Evolutionary conservation across 1,284 basidiomycete genomes (phyloP).

Genomic region (Peniophora sp.): DNA sequence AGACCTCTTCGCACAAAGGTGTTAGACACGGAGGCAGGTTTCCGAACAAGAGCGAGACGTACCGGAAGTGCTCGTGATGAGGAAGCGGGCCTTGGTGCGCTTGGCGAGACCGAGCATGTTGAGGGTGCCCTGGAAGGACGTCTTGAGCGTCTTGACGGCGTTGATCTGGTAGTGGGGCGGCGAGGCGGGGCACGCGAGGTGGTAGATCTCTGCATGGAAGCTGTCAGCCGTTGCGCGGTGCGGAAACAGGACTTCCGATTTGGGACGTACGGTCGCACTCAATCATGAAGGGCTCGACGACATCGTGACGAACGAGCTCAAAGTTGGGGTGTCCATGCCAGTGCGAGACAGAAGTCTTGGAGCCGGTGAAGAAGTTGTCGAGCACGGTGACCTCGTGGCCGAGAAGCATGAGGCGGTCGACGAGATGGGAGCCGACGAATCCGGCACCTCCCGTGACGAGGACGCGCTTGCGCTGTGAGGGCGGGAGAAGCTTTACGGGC

Average conservation of each 20-base stretch:
- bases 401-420: constrained; percentile 94
- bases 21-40: constrained; percentile 1
- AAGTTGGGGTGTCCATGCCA: constrained; percentile 99
- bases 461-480: constrained; percentile 77
- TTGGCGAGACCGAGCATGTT: constrained; percentile 99
- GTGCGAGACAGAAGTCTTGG: constrained; percentile 89
- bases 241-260: constrained; percentile 1
- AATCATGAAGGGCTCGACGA: constrained; percentile 94
- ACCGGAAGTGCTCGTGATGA: constrained; percentile 92
- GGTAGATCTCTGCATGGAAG: constrained; percentile 78
- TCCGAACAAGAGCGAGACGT: constrained; percentile 14
- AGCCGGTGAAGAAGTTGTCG: constrained; percentile 98
- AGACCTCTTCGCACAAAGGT: constrained; percentile 62
- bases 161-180: constrained; percentile 95
- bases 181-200: constrained; percentile 93
- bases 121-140: constrained; percentile 93
- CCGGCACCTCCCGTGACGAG: constrained; percentile 95
- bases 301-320: constrained; percentile 94
- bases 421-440: constrained; percentile 96
- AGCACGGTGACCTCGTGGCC: constrained; percentile 97
- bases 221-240: neutral
- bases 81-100: constrained; percentile 92
- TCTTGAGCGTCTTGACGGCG: constrained; percentile 95
- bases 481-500: constrained; percentile 81
- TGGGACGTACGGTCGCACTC: constrained; percentile 83